Conservation (phyloP, 306 rosid genomes). For the Cucumis cinereus region DNA sequence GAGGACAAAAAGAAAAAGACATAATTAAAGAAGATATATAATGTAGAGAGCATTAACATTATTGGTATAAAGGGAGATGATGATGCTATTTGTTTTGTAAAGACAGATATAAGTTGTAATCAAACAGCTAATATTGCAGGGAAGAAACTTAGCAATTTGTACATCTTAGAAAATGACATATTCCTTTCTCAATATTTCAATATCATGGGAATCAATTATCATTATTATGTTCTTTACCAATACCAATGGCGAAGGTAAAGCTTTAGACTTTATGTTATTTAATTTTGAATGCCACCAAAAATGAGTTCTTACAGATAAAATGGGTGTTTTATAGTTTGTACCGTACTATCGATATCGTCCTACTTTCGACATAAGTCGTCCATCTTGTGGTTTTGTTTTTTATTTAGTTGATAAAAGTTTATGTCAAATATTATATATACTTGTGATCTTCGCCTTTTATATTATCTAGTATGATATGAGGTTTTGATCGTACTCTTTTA, state of each 20-base stretch:
- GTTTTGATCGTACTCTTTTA: too few species aligned
- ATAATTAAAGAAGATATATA: neutral
- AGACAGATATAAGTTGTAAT: conserved; percentile 29
- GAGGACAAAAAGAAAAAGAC: neutral
- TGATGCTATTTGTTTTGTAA: neutral
- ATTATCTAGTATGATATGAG: too few species aligned
- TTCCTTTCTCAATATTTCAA: neutral
- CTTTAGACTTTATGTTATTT: neutral
- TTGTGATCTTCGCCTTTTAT: too few species aligned
- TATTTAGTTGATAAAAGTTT: too few species aligned
- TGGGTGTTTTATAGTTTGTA: too few species aligned
- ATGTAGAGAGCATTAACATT: neutral
- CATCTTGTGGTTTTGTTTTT: too few species aligned
- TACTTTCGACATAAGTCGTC: too few species aligned
- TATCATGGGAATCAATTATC: neutral
- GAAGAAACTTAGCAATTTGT: conserved; percentile 15
- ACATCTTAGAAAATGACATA: conserved; percentile 18
- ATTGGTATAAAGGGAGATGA: conserved; percentile 2
- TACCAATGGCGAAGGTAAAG: neutral
- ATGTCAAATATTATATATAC: too few species aligned
- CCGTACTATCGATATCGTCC: too few species aligned
- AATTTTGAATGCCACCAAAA: too few species aligned
- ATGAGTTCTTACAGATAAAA: too few species aligned
- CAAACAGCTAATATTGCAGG: conserved; percentile 27
- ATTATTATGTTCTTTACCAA: neutral